phyloP scores from a whole-genome alignment of 1,284 basidiomycete species.

The Phellopilus nigrolimitatus region DNA sequence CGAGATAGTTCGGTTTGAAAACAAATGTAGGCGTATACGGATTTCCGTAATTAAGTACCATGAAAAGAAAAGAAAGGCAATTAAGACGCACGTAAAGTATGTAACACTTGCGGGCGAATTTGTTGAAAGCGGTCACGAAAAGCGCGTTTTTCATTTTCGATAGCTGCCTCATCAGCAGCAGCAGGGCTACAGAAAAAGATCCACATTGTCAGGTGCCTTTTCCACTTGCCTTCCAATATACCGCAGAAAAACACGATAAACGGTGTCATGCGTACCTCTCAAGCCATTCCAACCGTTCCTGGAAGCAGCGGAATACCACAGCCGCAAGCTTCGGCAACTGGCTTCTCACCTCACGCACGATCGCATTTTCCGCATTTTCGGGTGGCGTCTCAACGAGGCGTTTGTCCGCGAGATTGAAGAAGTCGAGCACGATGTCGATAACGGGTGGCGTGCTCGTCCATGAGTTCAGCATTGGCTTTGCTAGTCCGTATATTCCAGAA shows the following conservation, averaged over 20 bases:
- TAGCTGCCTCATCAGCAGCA: slow-evolving; percentile 40
- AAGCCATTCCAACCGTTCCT: slow-evolving; percentile 70
- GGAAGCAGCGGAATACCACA: slow-evolving; percentile 65
- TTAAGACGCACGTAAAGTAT: slow-evolving; percentile 63
- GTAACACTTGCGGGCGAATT: slow-evolving; percentile 68
- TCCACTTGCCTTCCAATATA: neutral
- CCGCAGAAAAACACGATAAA: neutral
- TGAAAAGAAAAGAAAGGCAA: no score
- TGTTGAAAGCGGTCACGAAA: slow-evolving; percentile 62
- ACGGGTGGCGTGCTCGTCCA: slow-evolving; percentile 78
- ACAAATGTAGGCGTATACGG: no score
- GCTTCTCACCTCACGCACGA: slow-evolving; percentile 36
- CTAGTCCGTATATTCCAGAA: slow-evolving; percentile 71
- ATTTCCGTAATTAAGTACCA: neutral
- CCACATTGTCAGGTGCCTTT: slow-evolving; percentile 8
- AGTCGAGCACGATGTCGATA: slow-evolving; percentile 65
- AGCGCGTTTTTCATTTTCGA: slow-evolving; percentile 49
- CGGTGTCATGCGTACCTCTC: slow-evolving; percentile 43
- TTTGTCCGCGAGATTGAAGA: slow-evolving; percentile 60
- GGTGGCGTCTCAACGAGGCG: slow-evolving; percentile 37
- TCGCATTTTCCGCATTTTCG: slow-evolving; percentile 23
- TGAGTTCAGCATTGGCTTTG: slow-evolving; percentile 64
- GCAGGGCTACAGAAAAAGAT: slow-evolving; percentile 33
- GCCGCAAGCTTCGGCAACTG: slow-evolving; percentile 74
- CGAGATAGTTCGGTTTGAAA: slow-evolving; percentile 2